These are phyloP conservation scores for Postia placenta DNA, from an alignment of 768 basidiomycete species.

Conservation along the genomic window DNA sequence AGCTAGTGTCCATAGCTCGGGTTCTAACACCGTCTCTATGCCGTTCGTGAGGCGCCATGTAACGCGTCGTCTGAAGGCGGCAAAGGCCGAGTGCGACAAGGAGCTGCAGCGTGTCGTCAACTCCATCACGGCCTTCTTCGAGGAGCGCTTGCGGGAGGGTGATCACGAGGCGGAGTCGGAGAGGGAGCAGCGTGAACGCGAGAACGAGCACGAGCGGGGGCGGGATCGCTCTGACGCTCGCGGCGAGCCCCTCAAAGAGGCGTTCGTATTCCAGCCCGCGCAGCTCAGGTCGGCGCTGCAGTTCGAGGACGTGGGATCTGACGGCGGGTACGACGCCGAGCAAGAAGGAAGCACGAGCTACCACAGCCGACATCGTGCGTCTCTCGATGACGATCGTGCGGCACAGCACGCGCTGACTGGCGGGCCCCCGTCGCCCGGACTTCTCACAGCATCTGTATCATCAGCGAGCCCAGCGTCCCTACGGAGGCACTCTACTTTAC, in stretches of 20 bases:
- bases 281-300: slow-evolving; percentile 54
- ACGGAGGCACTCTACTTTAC: slow-evolving; percentile 58
- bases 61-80: slow-evolving; percentile 84
- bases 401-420: slow-evolving; percentile 42
- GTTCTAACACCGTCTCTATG: slow-evolving; percentile 81
- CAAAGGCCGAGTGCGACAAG: slow-evolving; percentile 96
- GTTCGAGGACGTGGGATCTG: slow-evolving; percentile 69
- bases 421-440: slow-evolving; percentile 47
- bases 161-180: slow-evolving; percentile 61
- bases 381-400: slow-evolving; percentile 36
- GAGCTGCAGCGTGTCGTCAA: slow-evolving; percentile 91
- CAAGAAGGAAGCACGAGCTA: slow-evolving; percentile 51
- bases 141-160: slow-evolving; percentile 78
- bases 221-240: slow-evolving; percentile 42
- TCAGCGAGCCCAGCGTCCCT: slow-evolving; percentile 66
- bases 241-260: slow-evolving; percentile 43
- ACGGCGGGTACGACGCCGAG: slow-evolving; percentile 82
- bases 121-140: slow-evolving; percentile 91
- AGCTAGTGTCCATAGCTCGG: slow-evolving; percentile 35
- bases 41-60: slow-evolving; percentile 92
- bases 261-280: slow-evolving; percentile 51
- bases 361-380: slow-evolving; percentile 69
- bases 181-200: slow-evolving; percentile 46
- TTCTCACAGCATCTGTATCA: slow-evolving; percentile 60
- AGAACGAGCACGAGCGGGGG: slow-evolving; percentile 38